phyloP scores from a whole-genome alignment of 805 yeast species.

The Saturnispora bothae region DNA sequence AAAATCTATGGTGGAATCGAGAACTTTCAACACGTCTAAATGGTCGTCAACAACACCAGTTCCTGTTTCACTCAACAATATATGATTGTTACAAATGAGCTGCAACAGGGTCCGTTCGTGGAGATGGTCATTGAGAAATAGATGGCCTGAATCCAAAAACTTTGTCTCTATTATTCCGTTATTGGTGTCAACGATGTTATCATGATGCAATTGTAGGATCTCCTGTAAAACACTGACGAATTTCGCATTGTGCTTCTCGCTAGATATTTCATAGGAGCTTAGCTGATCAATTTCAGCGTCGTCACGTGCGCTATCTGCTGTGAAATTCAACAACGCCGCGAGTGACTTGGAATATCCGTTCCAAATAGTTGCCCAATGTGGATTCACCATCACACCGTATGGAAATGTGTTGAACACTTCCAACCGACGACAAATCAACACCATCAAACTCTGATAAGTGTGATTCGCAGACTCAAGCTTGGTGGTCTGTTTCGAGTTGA shows the following conservation, averaged over 20 bases:
- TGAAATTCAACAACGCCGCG: slow-evolving; percentile 35
- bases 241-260: slow-evolving; percentile 42
- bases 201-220: slow-evolving; percentile 69
- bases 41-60: slow-evolving; percentile 57
- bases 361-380: slow-evolving; percentile 72
- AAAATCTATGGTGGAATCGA: slow-evolving; percentile 55
- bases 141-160: slow-evolving; percentile 10
- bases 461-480: slow-evolving; percentile 42
- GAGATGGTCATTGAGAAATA: slow-evolving; percentile 65
- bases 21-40: slow-evolving; percentile 50
- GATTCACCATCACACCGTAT: slow-evolving; percentile 76
- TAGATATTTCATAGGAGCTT: not conserved
- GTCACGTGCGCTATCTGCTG: slow-evolving; percentile 12
- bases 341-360: slow-evolving; percentile 63
- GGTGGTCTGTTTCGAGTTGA: no score
- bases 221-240: slow-evolving; percentile 45
- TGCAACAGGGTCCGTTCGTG: slow-evolving; percentile 82
- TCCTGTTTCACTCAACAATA: slow-evolving; percentile 41
- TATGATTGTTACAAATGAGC: slow-evolving; percentile 76
- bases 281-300: not conserved
- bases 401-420: slow-evolving; percentile 66
- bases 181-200: slow-evolving; percentile 72
- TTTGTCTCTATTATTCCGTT: slow-evolving; percentile 51
- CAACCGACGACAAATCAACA: slow-evolving; percentile 61
- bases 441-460: slow-evolving; percentile 46